Base-by-base conservation (phyloP, 208 protist species). In the Jaenimonas drosophilae region DNA sequence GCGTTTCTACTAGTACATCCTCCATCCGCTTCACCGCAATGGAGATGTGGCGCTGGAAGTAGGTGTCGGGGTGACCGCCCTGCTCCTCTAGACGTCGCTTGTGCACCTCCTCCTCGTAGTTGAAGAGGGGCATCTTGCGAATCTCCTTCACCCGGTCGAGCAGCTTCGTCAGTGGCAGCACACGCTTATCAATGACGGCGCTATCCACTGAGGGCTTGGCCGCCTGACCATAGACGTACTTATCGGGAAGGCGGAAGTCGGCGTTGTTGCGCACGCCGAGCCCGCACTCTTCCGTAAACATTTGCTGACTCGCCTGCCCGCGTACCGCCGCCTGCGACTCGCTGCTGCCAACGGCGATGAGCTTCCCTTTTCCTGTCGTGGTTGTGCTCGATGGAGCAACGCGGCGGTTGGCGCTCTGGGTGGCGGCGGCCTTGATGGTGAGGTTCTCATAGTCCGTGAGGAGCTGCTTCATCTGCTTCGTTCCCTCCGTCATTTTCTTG, bases 381-480 rank as follows among this genome's bases (percentile, higher is more conserved):
- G n/a, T n/a, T n/a, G n/a, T n/a, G n/a, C n/a, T n/a, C n/a, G n/a
- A n/a, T n/a, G n/a, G n/a, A n/a, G n/a, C n/a, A n/a, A n/a, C n/a
- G n/a, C n/a, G n/a, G n/a, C n/a, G n/a, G n/a, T n/a, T n/a, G n/a
- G n/a, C n/a, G n/a, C n/a, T n/a, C n/a, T n/a, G n/a, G 19, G 14
- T 25, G n/a, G 37, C 14, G 16, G 23, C 9, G 9, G 37, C 14
- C 37, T 42, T 42, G 9, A 25, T 20, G 37, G 37, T 25, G n/a
- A 42, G 9, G 7, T 42, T 11, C 9, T 11, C 23, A 20, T 25
- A 42, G 37, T 42, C 37, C 37, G 14, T 11, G 19, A 42, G 23
- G 9, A 42, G 16, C 6, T 20, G 37, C 37, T 42, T 42, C 37
- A 42, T 17, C 37, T 42, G 37, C 37, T 42, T 42, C 16, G 37